Evolutionary conservation across 2,329 filamentous ascomycete genomes (phyloP).

Genomic region (Daldinia sp.): DNA sequence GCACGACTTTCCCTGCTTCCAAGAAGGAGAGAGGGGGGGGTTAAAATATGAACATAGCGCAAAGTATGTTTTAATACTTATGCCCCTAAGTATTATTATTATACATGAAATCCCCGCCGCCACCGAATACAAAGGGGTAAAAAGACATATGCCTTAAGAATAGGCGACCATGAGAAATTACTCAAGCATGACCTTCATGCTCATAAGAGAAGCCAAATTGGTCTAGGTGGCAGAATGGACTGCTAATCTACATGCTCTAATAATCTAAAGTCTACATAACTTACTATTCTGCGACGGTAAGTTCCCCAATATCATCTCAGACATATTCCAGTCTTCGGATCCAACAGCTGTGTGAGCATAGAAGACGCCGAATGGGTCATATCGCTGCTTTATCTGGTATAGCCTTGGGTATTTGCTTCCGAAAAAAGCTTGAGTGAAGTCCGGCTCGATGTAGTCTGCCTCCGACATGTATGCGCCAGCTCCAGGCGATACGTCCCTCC

Average conservation of each 20-base stretch:
- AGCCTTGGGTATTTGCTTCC: constrained; percentile 44
- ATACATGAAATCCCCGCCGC: not conserved
- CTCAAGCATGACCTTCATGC: not conserved
- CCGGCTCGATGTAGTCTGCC: constrained; percentile 45
- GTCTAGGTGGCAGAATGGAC: not conserved
- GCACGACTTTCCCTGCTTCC: not conserved
- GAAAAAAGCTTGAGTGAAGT: constrained; percentile 46
- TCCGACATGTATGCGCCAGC: constrained; percentile 46
- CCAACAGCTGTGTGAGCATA: constrained; percentile 47
- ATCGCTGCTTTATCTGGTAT: constrained; percentile 43
- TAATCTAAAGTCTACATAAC: constrained; percentile 35
- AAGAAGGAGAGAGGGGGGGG: no score
- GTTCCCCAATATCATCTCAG: constrained; percentile 41
- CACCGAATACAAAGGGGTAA: not conserved
- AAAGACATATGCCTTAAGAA: not conserved
- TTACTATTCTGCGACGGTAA: constrained; percentile 42
- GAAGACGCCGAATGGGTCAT: constrained; percentile 45
- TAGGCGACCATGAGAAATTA: not conserved
- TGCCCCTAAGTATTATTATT: not conserved
- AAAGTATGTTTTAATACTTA: not conserved
- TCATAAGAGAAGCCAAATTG: not conserved
- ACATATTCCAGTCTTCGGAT: constrained; percentile 45
- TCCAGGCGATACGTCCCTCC: constrained; percentile 45
- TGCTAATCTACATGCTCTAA: constrained; percentile 20
- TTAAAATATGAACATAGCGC: no score